Evolutionary conservation across 2,329 filamentous ascomycete species (phyloP).

Genomic region (Claviceps sp.): DNA sequence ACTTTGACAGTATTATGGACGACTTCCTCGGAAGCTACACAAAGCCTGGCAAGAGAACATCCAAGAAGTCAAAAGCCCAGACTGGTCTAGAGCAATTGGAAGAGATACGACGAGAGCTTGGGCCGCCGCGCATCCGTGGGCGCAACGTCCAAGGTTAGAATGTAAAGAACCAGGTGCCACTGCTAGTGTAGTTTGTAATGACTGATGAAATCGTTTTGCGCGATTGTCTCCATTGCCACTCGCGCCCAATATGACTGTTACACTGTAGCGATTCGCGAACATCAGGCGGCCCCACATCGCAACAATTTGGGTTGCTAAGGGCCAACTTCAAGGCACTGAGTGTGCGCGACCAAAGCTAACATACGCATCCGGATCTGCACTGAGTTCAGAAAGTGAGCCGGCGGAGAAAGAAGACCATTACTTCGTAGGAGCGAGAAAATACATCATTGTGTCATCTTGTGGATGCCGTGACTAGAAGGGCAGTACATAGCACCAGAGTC

Average conservation of each 20-base stretch:
- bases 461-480: not conserved
- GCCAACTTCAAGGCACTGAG: not conserved
- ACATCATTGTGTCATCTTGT: not conserved
- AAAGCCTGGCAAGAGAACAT: conserved; percentile 56
- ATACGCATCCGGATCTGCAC: not conserved
- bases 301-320: too few relatives aligned
- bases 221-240: not conserved
- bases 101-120: conserved; percentile 69
- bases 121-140: conserved; percentile 52
- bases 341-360: not conserved
- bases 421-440: not conserved
- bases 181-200: conserved; percentile 1
- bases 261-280: too few relatives aligned
- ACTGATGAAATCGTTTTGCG: conserved; percentile 1
- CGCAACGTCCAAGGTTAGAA: conserved; percentile 5
- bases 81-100: conserved; percentile 81
- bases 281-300: too few relatives aligned
- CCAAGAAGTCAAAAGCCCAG: conserved; percentile 70
- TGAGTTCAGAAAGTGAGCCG: not conserved
- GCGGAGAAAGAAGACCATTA: not conserved
- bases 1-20: conserved; percentile 86
- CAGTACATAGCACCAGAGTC: not conserved
- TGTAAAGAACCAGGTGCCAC: not conserved
- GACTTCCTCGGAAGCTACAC: conserved; percentile 73
- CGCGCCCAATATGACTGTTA: not conserved